These are phyloP conservation scores for Debaryomyces castellii DNA, from an alignment of 805 yeast genomes.

Conservation along the genomic window DNA sequence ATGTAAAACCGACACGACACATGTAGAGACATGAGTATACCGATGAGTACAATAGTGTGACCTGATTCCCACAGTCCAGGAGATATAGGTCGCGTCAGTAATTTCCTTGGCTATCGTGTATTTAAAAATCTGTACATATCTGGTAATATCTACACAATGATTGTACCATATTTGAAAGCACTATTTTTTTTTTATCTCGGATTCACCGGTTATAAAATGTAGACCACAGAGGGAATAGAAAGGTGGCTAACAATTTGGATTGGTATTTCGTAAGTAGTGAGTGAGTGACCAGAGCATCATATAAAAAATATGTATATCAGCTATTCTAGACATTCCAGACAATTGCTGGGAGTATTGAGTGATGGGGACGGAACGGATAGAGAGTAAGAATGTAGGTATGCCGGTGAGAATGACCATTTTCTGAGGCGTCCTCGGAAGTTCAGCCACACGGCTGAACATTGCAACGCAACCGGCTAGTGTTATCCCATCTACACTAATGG, in stretches of 20 bases:
- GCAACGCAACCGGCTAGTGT: neutral
- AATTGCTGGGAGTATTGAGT: neutral
- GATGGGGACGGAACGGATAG: neutral
- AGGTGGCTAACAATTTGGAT: too few species aligned
- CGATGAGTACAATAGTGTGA: neutral
- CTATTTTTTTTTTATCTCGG: neutral
- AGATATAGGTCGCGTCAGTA: neutral
- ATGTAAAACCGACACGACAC: too few species aligned
- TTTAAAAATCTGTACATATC: neutral
- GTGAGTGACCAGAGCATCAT: neutral
- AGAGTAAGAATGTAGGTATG: neutral
- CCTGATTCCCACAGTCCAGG: neutral
- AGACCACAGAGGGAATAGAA: too few species aligned
- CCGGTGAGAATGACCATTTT: neutral
- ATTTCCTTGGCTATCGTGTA: neutral
- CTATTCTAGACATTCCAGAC: neutral
- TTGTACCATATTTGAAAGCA: neutral
- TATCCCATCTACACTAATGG: neutral
- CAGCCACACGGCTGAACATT: neutral
- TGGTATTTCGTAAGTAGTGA: neutral
- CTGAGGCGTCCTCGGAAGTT: slow-evolving; percentile 1
- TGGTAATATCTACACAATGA: neutral
- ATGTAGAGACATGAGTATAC: neutral
- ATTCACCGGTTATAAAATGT: neutral
- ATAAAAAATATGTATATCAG: neutral